These are phyloP conservation scores for Massarina eburnea DNA, from an alignment of 2,329 filamentous ascomycete genomes.

Conservation along the genomic window DNA sequence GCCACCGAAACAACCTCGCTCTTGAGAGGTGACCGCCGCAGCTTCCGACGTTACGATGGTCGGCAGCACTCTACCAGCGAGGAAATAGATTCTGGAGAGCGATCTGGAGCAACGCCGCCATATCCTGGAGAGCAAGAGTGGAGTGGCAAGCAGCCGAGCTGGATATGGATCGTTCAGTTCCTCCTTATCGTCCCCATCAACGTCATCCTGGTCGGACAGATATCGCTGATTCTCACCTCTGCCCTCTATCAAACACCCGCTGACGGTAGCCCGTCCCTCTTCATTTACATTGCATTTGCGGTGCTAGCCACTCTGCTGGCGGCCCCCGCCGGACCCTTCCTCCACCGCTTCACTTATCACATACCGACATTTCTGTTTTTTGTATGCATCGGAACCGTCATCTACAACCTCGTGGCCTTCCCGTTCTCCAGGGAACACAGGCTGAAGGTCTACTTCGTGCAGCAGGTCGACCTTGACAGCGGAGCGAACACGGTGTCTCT, in stretches of 20 bases:
- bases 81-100: slow-evolving; percentile 36
- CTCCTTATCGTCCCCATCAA: slow-evolving; percentile 76
- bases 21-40: slow-evolving; percentile 54
- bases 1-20: slow-evolving; percentile 61
- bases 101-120: slow-evolving; percentile 35
- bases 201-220: slow-evolving; percentile 74
- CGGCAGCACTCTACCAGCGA: slow-evolving; percentile 44
- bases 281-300: slow-evolving; percentile 72
- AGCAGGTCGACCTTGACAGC: slow-evolving; percentile 73
- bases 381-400: slow-evolving; percentile 71
- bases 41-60: slow-evolving; percentile 56
- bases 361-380: slow-evolving; percentile 75
- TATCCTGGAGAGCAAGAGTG: slow-evolving; percentile 80
- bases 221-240: slow-evolving; percentile 71
- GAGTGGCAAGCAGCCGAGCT: slow-evolving; percentile 76
- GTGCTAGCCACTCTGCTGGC: slow-evolving; percentile 70
- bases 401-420: slow-evolving; percentile 86
- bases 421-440: slow-evolving; percentile 80
- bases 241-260: slow-evolving; percentile 78
- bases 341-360: slow-evolving; percentile 83
- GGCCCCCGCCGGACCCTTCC: slow-evolving; percentile 76
- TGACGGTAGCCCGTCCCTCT: slow-evolving; percentile 74
- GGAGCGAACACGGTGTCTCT: slow-evolving; percentile 67
- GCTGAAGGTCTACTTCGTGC: slow-evolving; percentile 85
- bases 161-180: slow-evolving; percentile 87